These are phyloP conservation scores for Podaxis sp. DNA, from an alignment of 768 basidiomycete species.

Conservation along the genomic window DNA sequence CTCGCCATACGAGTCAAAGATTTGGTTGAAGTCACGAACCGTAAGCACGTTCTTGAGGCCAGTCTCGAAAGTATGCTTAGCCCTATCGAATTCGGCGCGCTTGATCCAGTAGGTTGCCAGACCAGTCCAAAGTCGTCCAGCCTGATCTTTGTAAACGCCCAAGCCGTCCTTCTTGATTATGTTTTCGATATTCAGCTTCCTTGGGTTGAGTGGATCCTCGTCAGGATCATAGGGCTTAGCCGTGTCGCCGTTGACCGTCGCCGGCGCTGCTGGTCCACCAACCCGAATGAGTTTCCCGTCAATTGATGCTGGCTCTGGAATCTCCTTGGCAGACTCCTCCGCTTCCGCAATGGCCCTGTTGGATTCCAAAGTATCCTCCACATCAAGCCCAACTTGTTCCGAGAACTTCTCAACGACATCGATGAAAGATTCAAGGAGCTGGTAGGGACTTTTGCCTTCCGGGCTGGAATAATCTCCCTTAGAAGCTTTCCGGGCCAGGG, in stretches of 20 bases:
- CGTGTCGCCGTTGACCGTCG: conserved; percentile 49
- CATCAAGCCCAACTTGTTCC: conserved; percentile 89
- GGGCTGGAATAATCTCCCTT: conserved; percentile 82
- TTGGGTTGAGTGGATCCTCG: conserved; percentile 70
- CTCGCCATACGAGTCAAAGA: conserved; percentile 95
- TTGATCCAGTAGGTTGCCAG: conserved; percentile 99
- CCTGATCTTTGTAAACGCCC: conserved; percentile 91
- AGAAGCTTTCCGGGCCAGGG: conserved; percentile 79
- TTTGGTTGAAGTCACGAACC: conserved; percentile 95
- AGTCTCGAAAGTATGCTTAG: conserved; percentile 83
- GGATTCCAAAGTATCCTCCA: conserved; percentile 66
- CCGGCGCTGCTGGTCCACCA: conserved; percentile 60
- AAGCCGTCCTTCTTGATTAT: conserved; percentile 88
- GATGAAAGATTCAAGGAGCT: conserved; percentile 89
- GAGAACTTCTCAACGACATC: conserved; percentile 88
- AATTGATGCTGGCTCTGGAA: conserved; percentile 32
- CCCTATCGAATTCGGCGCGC: conserved; percentile 90
- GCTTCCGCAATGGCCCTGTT: conserved; percentile 48
- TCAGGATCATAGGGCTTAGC: conserved; percentile 69
- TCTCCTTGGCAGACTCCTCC: conserved; percentile 43
- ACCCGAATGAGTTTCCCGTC: conserved; percentile 70
- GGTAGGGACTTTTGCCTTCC: conserved; percentile 94
- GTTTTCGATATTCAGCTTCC: conserved; percentile 80
- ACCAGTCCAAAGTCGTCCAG: conserved; percentile 94
- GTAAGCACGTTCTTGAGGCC: conserved; percentile 86